These are phyloP conservation scores for Epichloe uncinata DNA, from an alignment of 2,329 filamentous ascomycete species.

Conservation along the genomic window DNA sequence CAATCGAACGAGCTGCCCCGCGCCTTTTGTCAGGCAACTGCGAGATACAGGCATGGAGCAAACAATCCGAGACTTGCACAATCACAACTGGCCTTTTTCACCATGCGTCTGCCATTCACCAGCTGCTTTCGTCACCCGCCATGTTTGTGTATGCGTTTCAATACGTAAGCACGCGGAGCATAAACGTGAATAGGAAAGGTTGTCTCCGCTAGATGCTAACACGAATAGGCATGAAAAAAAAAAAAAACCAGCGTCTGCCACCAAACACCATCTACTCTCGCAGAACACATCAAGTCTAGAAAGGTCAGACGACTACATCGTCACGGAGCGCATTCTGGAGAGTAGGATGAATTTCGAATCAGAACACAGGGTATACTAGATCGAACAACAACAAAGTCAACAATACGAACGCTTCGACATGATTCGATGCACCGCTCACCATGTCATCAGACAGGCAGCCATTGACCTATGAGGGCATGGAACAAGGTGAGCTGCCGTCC, in stretches of 20 bases:
- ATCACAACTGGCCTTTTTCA: not conserved
- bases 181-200: too few species aligned
- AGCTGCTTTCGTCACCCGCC: not conserved
- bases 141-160: not conserved
- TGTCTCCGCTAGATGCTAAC: not conserved
- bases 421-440: not conserved
- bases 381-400: not conserved
- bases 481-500: not conserved
- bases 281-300: not conserved
- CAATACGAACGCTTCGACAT: not conserved
- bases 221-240: not conserved
- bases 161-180: not conserved
- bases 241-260: too few species aligned
- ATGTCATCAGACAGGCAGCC: conserved; percentile 1
- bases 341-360: not conserved
- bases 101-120: not conserved
- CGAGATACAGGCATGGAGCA: not conserved
- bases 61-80: not conserved
- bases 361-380: not conserved
- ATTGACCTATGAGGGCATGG: not conserved
- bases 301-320: too few species aligned
- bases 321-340: not conserved
- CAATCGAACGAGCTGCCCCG: not conserved
- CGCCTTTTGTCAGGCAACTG: not conserved
- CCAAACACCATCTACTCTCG: not conserved